Percentiles rank a stretch among this genome's conserved stretches.
Conservation (phyloP, 2,329 filamentous ascomycete species). For the Beauveria pseudobassiana region DNA sequence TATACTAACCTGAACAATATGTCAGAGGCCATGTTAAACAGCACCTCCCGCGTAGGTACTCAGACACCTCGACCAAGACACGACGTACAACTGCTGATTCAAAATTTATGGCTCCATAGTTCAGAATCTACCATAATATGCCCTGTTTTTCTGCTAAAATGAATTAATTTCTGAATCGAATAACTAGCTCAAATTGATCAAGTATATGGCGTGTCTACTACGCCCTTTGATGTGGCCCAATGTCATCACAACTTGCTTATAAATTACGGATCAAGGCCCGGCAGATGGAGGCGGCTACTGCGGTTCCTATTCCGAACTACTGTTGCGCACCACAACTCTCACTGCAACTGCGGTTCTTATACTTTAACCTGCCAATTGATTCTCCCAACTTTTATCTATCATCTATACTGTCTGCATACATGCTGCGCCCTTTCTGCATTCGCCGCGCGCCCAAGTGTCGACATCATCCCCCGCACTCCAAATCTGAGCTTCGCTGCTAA, state of each 20-base stretch:
- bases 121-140: no score
- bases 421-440: neutral
- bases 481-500: neutral
- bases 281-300: neutral
- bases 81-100: no score
- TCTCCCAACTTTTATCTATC: neutral
- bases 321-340: neutral
- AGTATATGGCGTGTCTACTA: neutral
- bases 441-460: neutral
- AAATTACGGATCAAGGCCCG: neutral
- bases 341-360: neutral
- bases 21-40: no score
- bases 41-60: no score
- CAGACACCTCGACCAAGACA: no score
- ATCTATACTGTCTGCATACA: neutral
- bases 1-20: no score
- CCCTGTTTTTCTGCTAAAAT: neutral
- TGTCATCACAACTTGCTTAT: neutral
- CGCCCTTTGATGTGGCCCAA: neutral
- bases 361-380: no score
- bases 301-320: neutral
- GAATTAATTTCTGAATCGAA: no score
- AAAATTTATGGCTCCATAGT: no score
- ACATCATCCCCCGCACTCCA: conserved; percentile 1
- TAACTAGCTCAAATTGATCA: no score